These are phyloP conservation scores for Aspergillus fumigatiaffinis DNA, from an alignment of 2,329 filamentous ascomycete genomes.

Conservation along the genomic window DNA sequence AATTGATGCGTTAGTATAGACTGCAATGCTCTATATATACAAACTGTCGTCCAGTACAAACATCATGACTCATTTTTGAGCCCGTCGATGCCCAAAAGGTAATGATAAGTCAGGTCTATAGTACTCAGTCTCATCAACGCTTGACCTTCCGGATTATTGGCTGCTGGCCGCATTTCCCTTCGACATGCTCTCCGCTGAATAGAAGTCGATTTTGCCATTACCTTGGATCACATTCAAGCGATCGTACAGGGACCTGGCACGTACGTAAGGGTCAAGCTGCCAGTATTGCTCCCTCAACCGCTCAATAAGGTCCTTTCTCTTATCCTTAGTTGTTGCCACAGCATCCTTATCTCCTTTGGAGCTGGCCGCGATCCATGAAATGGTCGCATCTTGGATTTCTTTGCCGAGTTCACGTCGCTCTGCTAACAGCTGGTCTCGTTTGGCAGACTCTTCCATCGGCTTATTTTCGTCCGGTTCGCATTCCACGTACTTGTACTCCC, in stretches of 20 bases:
- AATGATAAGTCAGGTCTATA: neutral
- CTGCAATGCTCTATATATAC: neutral
- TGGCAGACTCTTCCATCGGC: conserved; percentile 63
- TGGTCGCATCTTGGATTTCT: conserved; percentile 69
- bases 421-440: conserved; percentile 60
- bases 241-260: conserved; percentile 82
- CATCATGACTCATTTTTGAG: neutral
- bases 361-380: conserved; percentile 65
- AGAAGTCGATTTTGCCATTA: conserved; percentile 68
- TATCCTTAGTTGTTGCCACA: conserved; percentile 49
- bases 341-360: conserved; percentile 44
- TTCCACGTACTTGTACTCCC: conserved; percentile 78
- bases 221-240: conserved; percentile 67
- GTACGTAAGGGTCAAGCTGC: conserved; percentile 80
- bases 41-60: neutral
- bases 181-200: conserved; percentile 42
- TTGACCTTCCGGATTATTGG: neutral
- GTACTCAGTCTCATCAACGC: neutral
- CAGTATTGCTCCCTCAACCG: conserved; percentile 75
- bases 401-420: conserved; percentile 64
- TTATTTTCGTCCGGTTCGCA: conserved; percentile 72
- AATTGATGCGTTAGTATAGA: neutral
- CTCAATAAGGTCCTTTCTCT: conserved; percentile 60
- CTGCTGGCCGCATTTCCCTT: conserved; percentile 10
- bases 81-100: neutral